Base-by-base conservation (phyloP, 768 basidiomycete species). In the Psilocybe cyanescens region DNA sequence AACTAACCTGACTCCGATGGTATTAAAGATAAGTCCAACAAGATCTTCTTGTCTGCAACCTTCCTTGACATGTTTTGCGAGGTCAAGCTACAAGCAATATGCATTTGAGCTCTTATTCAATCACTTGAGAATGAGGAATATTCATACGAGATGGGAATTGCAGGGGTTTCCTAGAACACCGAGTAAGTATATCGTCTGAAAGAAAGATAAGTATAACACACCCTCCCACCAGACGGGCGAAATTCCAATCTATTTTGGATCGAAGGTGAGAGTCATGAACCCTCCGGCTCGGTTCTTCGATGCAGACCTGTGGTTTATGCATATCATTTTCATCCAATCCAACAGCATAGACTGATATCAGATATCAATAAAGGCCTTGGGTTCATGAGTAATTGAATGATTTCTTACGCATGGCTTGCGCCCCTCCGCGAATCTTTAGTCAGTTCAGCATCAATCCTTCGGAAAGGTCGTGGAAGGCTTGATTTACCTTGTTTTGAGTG, bases 191-290 rank as follows among this genome's bases (percentile, higher is more conserved):
- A 39, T 41, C 24, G 47, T 58, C 29, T 47, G 16, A 3, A 51
- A 17, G n/a, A 39, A 45, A 28, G 4, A 19, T 41, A 47, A 56
- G 3, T 31, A 50, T 41, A 17, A 70, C 72, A n/a, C 45, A 89
- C 92, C 92, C 83, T 95, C 93, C 92, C 92, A 95, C 93, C 93
- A 95, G 55, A 94, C 83, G 3, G 91, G 88, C 31, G 91, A 91
- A 69, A 95, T 93, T 49, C 94, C 94, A 68, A 95, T 89, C 90
- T 94, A 70, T 53, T 33, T 52, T 19, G 65, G 24, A 56, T 31
- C 29, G n/a, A 8, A 50, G 55, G 46, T 54, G 46, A 59, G 53
- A 59, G 19, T 8, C 28, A 14, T 19, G 48, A 55, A 49, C 16
- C 9, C 6, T 31, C 46, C 39, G 33, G 28, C n/a, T 17, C 50